Evolutionary conservation across 73 alveolate species (phyloP), one percentile per base, ranked within the genome.

Genomic region (Blepharisma japonicum): DNA sequence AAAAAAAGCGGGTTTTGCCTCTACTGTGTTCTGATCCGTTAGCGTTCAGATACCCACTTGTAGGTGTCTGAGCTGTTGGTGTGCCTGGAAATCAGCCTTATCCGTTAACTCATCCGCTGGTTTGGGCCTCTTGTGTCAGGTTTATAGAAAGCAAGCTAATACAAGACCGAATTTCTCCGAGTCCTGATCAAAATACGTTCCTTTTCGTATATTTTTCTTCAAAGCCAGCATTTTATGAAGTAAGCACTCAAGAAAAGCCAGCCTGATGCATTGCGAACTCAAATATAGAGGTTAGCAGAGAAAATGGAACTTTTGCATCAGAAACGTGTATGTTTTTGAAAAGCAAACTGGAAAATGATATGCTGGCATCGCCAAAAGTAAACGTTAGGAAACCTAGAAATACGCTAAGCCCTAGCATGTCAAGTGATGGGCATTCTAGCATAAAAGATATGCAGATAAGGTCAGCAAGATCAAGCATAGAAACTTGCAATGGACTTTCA

Each of bases 121-220:
- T 77, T 9, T 77, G 84, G 78, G 84, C 84, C 0, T 38, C 67
- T 56, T 77, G 84, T 55, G 77, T 55, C 1, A 48, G 70, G 39
- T 77, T n/a, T 56, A 25, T 77, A 3, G 45, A 48, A 39, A 18
- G 70, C 51, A 55, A n/a, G 80, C 7, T 7, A 0, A 25, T 77
- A 0, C 11, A 77, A 54, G 84, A 77, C 45, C 0, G 70, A 55
- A 56, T 77, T 45, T 77, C 84, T 1, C 84, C 84, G 2, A 9
- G 42, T n/a, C 61, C 46, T 9, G 80, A 70, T 9, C 32, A 39
- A 11, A 45, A 45, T 45, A 14, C 80, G 20, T 70, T 70, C 46
- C 39, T 70, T 0, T 47, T 70, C 80, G 67, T 53, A 20, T 53
- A 53, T 20, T 53, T 53, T 53, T 53, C 67, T 53, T 20, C 67